These are phyloP conservation scores for Paulownia fortunei DNA, from an alignment of 257 asterid species.

Conservation along the genomic window DNA sequence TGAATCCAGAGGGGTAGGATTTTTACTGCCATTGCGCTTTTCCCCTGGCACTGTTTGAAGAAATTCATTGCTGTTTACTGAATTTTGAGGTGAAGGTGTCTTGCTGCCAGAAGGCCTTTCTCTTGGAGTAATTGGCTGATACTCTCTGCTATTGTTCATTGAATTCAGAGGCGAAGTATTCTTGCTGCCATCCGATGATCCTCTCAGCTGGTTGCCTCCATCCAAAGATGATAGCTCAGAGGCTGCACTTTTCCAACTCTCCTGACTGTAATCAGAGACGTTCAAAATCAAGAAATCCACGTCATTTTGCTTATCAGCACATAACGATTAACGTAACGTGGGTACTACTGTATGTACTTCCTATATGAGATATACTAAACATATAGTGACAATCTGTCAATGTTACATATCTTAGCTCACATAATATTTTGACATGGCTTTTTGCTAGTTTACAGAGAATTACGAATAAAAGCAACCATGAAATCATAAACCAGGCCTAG, in stretches of 20 bases:
- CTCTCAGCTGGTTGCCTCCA: constrained; percentile 33
- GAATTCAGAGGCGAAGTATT: constrained; percentile 33
- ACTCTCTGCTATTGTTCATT: constrained; percentile 27
- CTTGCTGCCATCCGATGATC: constrained; percentile 37
- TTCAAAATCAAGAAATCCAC: constrained; percentile 1
- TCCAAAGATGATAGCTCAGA: constrained; percentile 41
- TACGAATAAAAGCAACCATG: too few species aligned
- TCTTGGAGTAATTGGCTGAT: constrained; percentile 24
- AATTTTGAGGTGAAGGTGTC: constrained; percentile 39
- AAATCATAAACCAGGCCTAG: too few species aligned
- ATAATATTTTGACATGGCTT: too few species aligned
- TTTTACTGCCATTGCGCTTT: constrained; percentile 27
- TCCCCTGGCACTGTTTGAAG: constrained; percentile 25
- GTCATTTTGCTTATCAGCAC: neutral
- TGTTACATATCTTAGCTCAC: neutral
- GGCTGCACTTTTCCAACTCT: constrained; percentile 50
- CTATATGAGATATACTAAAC: neutral
- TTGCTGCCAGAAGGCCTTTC: constrained; percentile 31
- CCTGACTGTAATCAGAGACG: constrained; percentile 51
- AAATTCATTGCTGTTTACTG: constrained; percentile 29
- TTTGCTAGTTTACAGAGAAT: too few species aligned
- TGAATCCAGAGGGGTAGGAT: constrained; percentile 33
- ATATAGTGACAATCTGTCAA: neutral
- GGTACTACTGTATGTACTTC: neutral
- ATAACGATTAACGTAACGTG: too few species aligned